These are phyloP conservation scores for Orbilia brochopaga DNA, from an alignment of 2,329 filamentous ascomycete genomes.

Conservation along the genomic window DNA sequence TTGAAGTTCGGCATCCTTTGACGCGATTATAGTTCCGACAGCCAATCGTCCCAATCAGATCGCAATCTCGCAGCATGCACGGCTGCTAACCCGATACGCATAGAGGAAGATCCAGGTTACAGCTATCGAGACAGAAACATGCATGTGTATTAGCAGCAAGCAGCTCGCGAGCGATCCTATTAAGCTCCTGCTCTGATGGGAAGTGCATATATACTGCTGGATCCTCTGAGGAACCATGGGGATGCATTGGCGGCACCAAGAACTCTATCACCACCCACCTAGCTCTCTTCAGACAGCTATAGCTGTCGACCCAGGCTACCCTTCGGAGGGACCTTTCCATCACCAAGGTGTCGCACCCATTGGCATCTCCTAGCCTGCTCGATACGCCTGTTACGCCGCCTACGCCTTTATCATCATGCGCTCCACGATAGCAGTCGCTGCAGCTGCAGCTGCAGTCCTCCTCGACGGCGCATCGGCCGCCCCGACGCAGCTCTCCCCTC, in stretches of 20 bases:
- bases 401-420: slow-evolving; percentile 20
- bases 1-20: no score
- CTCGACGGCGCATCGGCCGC: slow-evolving; percentile 20
- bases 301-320: slow-evolving; percentile 10
- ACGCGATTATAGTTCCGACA: no score
- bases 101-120: slow-evolving; percentile 19
- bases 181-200: slow-evolving; percentile 25
- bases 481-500: slow-evolving; percentile 11
- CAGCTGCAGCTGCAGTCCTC: slow-evolving; percentile 31
- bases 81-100: slow-evolving; percentile 17
- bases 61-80: no score
- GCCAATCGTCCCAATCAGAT: no score
- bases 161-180: not conserved
- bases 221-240: not conserved
- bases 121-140: slow-evolving; percentile 12
- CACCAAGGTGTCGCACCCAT: slow-evolving; percentile 25
- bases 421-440: slow-evolving; percentile 30
- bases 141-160: slow-evolving; percentile 5
- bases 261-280: no score
- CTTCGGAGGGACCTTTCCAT: slow-evolving; percentile 19
- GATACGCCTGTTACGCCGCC: not conserved
- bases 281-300: slow-evolving; percentile 5
- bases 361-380: slow-evolving; percentile 41
- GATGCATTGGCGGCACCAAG: not conserved
- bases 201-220: slow-evolving; percentile 19